A percentile compares a stretch with the other conserved stretches of the same genome.
Evolutionary conservation across 108 stramenopile genomes (phyloP).

Genomic region (Fragilariopsis cylindrus): DNA sequence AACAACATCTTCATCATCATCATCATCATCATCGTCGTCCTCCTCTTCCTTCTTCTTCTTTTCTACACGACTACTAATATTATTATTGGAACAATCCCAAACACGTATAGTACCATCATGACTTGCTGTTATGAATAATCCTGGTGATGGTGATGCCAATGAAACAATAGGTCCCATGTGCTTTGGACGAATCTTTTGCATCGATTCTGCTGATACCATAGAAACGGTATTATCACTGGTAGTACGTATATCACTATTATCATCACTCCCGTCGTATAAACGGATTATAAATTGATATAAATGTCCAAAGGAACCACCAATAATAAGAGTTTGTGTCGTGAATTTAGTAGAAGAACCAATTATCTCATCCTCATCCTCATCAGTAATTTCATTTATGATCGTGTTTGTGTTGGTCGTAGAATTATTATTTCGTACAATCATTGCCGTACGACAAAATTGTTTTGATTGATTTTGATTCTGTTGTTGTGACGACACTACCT

Average conservation of each 20-base stretch:
- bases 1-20: background rate
- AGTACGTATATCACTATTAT: background rate
- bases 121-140: constrained; percentile 54
- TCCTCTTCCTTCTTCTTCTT: background rate
- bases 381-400: background rate
- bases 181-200: constrained; percentile 33
- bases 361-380: background rate
- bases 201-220: background rate
- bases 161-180: constrained; percentile 53
- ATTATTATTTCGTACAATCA: constrained; percentile 40
- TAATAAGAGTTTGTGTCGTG: background rate
- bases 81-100: constrained; percentile 37
- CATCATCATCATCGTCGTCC: constrained; percentile 1
- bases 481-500: background rate
- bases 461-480: background rate
- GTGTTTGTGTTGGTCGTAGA: background rate
- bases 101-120: constrained; percentile 70
- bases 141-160: constrained; percentile 50
- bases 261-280: background rate
- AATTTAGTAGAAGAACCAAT: background rate
- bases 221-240: no score
- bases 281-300: constrained; percentile 25
- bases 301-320: constrained; percentile 48
- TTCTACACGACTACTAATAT: no score
- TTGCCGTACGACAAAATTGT: constrained; percentile 38